phyloP scores from a whole-genome alignment of 2,329 filamentous ascomycete genomes.

The Graphiopsis chlorocephala region DNA sequence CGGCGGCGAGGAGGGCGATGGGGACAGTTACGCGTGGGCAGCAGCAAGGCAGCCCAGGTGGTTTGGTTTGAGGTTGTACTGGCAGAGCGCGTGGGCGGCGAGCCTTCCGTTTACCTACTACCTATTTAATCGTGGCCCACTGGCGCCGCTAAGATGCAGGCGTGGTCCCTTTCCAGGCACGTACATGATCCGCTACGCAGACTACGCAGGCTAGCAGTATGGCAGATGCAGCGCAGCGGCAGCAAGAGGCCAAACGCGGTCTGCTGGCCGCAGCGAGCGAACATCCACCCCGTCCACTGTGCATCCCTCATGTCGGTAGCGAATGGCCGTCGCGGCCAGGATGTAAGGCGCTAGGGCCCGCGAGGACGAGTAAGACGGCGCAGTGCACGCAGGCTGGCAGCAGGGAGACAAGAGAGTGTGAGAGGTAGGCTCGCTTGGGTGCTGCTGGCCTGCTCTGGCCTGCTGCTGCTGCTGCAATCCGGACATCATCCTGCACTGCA shows the following conservation, averaged over 20 bases:
- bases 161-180: slow-evolving; percentile 14
- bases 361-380: slow-evolving; percentile 1
- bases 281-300: not conserved
- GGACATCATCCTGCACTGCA: not conserved
- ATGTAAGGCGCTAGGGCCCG: not conserved
- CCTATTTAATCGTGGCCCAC: slow-evolving; percentile 16
- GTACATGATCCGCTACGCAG: slow-evolving; percentile 16
- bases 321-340: slow-evolving; percentile 1
- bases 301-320: slow-evolving; percentile 6
- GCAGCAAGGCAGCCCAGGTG: not conserved
- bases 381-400: not conserved
- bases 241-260: slow-evolving; percentile 14
- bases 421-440: not conserved
- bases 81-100: not conserved
- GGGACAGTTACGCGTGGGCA: not conserved
- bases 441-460: not conserved
- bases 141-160: slow-evolving; percentile 15
- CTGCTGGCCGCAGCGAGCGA: slow-evolving; percentile 11
- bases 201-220: slow-evolving; percentile 6
- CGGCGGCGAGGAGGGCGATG: not conserved
- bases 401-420: not conserved
- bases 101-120: not conserved
- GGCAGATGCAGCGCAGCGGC: slow-evolving; percentile 14
- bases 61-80: not conserved
- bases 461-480: not conserved